A percentile compares a stretch with the other conserved stretches of the same genome.
Evolutionary conservation across 441 rosid genomes (phyloP).

Genomic region (Gossypium davidsonii): DNA sequence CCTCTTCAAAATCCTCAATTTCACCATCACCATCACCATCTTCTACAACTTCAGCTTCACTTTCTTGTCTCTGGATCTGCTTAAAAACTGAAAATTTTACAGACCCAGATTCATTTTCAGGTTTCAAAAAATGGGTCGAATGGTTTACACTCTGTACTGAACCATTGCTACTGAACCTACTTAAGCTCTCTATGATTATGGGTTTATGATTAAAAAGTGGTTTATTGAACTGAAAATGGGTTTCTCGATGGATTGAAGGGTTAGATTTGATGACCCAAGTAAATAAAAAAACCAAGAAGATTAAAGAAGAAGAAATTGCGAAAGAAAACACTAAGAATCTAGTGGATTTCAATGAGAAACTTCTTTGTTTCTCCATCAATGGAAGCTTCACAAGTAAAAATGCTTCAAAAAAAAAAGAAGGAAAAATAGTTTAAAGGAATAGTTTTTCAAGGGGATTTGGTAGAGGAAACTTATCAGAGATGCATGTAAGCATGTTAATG

Average conservation of each 20-base stretch:
- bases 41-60: constrained; percentile 22
- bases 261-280: constrained; percentile 43
- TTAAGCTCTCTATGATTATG: constrained; percentile 20
- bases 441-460: constrained; percentile 3
- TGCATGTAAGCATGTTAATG: neutral
- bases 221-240: constrained; percentile 38
- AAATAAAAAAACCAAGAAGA: constrained; percentile 48
- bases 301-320: constrained; percentile 46
- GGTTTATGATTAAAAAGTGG: constrained; percentile 21
- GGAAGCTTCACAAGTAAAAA: constrained; percentile 1
- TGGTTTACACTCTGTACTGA: constrained; percentile 20
- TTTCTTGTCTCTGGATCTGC: constrained; percentile 19
- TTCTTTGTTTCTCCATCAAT: constrained; percentile 70
- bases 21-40: constrained; percentile 12
- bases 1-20: constrained; percentile 12
- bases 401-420: neutral
- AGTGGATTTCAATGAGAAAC: constrained; percentile 63
- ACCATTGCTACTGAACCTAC: constrained; percentile 19
- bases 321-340: constrained; percentile 43
- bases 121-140: constrained; percentile 25
- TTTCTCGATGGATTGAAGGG: constrained; percentile 36
- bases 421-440: neutral
- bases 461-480: neutral
- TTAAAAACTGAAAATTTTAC: constrained; percentile 19
- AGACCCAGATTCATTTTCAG: constrained; percentile 41